A percentile compares a stretch with the other conserved stretches of the same genome.
These are phyloP conservation scores for Epipyxis sp. DNA, from an alignment of 108 stramenopile genomes.

Conservation along the genomic window DNA sequence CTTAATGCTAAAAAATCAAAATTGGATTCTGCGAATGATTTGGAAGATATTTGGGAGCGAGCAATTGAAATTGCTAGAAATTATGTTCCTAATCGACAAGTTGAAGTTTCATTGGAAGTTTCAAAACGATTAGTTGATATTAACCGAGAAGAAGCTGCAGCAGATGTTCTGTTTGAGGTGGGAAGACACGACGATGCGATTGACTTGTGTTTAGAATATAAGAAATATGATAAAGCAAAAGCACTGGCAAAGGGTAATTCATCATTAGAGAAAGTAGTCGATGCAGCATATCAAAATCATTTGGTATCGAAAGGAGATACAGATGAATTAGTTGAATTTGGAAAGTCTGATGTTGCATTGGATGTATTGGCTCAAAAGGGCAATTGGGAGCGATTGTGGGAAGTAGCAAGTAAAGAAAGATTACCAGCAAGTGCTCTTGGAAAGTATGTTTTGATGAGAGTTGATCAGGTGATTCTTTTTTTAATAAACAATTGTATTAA, in stretches of 20 bases:
- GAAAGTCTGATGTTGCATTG: slow-evolving; percentile 56
- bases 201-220: slow-evolving; percentile 38
- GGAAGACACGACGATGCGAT: slow-evolving; percentile 56
- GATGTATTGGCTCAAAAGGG: slow-evolving; percentile 52
- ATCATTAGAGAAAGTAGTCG: neutral
- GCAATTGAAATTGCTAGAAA: slow-evolving; percentile 49
- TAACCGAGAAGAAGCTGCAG: slow-evolving; percentile 49
- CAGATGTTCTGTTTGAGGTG: slow-evolving; percentile 54
- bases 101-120: slow-evolving; percentile 50
- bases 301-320: slow-evolving; percentile 49
- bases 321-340: slow-evolving; percentile 57
- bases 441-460: slow-evolving; percentile 50
- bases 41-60: slow-evolving; percentile 56
- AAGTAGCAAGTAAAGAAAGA: slow-evolving; percentile 44
- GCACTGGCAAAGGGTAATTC: slow-evolving; percentile 28
- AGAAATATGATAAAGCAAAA: slow-evolving; percentile 55
- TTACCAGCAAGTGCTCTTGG: slow-evolving; percentile 30
- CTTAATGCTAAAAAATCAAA: neutral
- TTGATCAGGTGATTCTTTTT: slow-evolving; percentile 28
- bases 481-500: slow-evolving; percentile 28
- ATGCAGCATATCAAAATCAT: slow-evolving; percentile 47
- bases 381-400: slow-evolving; percentile 62
- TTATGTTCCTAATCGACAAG: slow-evolving; percentile 42
- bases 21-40: slow-evolving; percentile 19
- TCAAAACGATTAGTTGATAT: slow-evolving; percentile 43